Percentiles rank a stretch among this genome's conserved stretches.
These are phyloP conservation scores for Daldinia decipiens DNA, from an alignment of 495 filamentous ascomycete genomes.

Conservation along the genomic window DNA sequence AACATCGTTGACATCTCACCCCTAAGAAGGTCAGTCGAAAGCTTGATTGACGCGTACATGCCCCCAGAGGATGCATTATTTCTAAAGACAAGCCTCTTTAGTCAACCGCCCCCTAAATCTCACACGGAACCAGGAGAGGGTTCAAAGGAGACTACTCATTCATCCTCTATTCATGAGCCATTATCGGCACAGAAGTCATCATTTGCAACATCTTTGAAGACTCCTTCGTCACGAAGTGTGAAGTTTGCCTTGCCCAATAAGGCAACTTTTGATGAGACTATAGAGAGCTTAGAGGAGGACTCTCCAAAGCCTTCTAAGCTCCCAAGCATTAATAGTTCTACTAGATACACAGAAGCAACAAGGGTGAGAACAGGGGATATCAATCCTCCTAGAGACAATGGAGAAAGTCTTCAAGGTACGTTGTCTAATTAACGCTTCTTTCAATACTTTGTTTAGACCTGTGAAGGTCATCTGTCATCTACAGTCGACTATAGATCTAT, in stretches of 20 bases:
- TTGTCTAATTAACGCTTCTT: not conserved
- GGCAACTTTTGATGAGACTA: not conserved
- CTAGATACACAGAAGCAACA: not conserved
- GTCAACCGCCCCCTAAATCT: not conserved
- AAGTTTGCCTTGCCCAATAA: not conserved
- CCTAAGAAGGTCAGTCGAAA: slow-evolving; percentile 5
- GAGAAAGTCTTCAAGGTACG: not conserved
- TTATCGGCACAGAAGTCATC: not conserved
- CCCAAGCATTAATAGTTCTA: not conserved
- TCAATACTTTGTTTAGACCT: too few species aligned
- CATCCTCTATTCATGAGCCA: not conserved
- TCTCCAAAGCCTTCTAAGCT: not conserved
- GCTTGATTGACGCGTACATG: slow-evolving; percentile 1
- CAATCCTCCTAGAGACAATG: not conserved
- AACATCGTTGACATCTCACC: not conserved
- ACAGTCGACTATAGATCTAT: not conserved
- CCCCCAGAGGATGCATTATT: not conserved
- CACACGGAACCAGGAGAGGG: not conserved
- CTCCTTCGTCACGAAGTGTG: not conserved
- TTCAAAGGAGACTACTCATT: not conserved
- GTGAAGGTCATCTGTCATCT: not conserved
- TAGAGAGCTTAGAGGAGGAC: not conserved
- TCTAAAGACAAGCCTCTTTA: slow-evolving; percentile 9
- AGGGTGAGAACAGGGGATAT: not conserved
- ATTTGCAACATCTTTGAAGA: not conserved